These are phyloP conservation scores for Nitzschia putrida DNA, from an alignment of 108 stramenopile species.

Conservation along the genomic window DNA sequence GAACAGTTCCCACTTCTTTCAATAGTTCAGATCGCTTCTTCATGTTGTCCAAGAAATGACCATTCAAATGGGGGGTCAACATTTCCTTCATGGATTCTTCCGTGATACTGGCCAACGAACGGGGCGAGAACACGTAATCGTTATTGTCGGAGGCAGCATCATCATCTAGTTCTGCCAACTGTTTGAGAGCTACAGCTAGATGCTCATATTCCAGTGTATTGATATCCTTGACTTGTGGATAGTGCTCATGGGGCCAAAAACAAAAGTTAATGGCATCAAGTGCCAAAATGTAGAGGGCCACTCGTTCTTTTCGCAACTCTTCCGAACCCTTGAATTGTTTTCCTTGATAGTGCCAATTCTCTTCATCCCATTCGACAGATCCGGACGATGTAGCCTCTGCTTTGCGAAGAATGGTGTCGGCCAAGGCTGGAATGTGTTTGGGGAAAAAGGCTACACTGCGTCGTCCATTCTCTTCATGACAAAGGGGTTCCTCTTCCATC, in stretches of 20 bases:
- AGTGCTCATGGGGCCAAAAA: constrained; percentile 77
- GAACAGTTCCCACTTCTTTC: constrained; percentile 72
- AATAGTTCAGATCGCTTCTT: constrained; percentile 61
- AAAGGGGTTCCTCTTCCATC: constrained; percentile 32
- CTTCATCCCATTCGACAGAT: constrained; percentile 77
- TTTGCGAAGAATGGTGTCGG: constrained; percentile 17
- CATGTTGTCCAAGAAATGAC: constrained; percentile 55
- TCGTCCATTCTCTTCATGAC: not conserved
- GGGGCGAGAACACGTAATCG: constrained; percentile 62
- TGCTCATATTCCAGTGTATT: constrained; percentile 86
- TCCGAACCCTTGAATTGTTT: constrained; percentile 30
- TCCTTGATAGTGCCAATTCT: constrained; percentile 85
- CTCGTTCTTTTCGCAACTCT: constrained; percentile 56
- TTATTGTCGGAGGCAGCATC: constrained; percentile 9
- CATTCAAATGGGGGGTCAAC: constrained; percentile 46
- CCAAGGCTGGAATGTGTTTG: constrained; percentile 20
- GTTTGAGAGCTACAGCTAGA: constrained; percentile 75
- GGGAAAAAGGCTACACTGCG: constrained; percentile 19
- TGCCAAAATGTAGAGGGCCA: constrained; percentile 81
- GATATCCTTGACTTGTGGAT: constrained; percentile 11
- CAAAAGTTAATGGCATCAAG: constrained; percentile 95
- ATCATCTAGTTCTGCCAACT: constrained; percentile 73
- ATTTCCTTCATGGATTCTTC: constrained; percentile 40
- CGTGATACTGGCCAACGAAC: constrained; percentile 54
- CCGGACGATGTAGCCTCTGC: not conserved